phyloP scores from a whole-genome alignment of 495 filamentous ascomycete genomes.

The Chaetomium fimeti region DNA sequence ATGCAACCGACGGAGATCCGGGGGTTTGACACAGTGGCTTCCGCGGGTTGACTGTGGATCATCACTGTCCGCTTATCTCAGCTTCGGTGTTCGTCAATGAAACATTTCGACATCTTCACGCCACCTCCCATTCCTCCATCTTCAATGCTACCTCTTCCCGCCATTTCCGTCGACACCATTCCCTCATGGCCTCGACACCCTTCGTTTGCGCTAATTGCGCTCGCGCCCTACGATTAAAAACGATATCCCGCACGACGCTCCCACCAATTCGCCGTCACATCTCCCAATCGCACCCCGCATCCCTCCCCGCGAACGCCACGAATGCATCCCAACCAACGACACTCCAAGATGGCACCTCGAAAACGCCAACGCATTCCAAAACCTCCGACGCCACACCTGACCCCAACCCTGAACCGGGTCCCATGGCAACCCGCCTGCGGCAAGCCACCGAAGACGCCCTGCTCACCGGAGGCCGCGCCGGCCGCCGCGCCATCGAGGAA shows the following conservation, averaged over 20 bases:
- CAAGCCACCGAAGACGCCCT: conserved; percentile 80
- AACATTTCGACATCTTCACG: too few species aligned
- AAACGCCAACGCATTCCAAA: not conserved
- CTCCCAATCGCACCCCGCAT: not conserved
- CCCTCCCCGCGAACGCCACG: not conserved
- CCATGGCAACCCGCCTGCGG: conserved; percentile 71
- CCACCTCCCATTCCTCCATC: too few species aligned
- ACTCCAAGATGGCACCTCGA: not conserved
- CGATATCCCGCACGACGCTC: not conserved
- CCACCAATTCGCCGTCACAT: conserved; percentile 1
- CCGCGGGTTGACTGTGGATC: not conserved
- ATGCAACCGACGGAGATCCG: too few species aligned
- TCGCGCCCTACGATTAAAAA: conserved; percentile 15
- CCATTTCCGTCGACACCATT: not conserved
- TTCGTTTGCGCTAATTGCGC: conserved; percentile 23
- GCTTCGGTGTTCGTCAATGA: not conserved
- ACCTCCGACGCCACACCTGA: not conserved
- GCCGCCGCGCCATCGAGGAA: conserved; percentile 72
- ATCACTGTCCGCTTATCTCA: conserved; percentile 3
- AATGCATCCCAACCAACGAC: not conserved
- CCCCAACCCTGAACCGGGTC: conserved; percentile 43
- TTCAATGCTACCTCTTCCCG: not conserved
- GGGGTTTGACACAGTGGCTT: not conserved
- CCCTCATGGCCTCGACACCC: conserved; percentile 20
- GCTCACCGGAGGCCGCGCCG: conserved; percentile 66